Conservation (phyloP, 1,139 yeast genomes). For the Hyphopichia fennica region DNA sequence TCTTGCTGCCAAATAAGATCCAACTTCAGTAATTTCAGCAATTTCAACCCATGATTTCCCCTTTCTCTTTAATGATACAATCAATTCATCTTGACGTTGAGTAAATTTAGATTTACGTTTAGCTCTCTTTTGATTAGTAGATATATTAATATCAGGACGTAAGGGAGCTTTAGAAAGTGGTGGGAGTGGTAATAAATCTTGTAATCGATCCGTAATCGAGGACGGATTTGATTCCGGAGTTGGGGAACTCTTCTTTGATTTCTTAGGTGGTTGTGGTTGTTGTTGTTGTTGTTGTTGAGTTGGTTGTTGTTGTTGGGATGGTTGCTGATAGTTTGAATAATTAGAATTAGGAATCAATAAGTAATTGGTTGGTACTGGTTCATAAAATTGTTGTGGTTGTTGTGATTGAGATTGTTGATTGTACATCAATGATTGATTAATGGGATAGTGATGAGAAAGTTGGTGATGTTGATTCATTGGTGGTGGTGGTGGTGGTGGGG, state of each 20-base stretch:
- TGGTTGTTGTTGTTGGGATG: conserved; percentile 8
- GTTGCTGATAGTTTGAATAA: conserved; percentile 12
- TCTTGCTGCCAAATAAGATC: conserved; percentile 70
- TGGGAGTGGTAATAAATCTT: conserved; percentile 34
- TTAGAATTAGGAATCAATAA: conserved; percentile 10
- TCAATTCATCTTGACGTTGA: conserved; percentile 65
- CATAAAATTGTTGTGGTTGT: conserved; percentile 15
- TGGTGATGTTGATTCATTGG: not conserved
- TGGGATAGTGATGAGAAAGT: conserved; percentile 15
- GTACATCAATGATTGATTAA: conserved; percentile 12
- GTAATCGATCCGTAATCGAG: conserved; percentile 5
- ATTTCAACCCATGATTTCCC: conserved; percentile 77
- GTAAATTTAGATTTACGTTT: conserved; percentile 68
- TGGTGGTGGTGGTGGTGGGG: not conserved
- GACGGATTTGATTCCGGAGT: not conserved
- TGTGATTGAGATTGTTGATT: not conserved
- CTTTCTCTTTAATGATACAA: conserved; percentile 57
- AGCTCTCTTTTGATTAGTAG: conserved; percentile 45
- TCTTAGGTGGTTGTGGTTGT: conserved; percentile 1
- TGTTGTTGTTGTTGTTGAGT: conserved; percentile 7
- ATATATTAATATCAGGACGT: conserved; percentile 29
- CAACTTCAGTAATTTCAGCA: conserved; percentile 65
- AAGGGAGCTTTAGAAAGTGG: conserved; percentile 34
- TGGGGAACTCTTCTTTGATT: conserved; percentile 5
- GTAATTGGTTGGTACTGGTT: too few species aligned